These are phyloP conservation scores for Salix arbutifolia DNA, from an alignment of 345 rosid genomes.

Conservation along the genomic window DNA sequence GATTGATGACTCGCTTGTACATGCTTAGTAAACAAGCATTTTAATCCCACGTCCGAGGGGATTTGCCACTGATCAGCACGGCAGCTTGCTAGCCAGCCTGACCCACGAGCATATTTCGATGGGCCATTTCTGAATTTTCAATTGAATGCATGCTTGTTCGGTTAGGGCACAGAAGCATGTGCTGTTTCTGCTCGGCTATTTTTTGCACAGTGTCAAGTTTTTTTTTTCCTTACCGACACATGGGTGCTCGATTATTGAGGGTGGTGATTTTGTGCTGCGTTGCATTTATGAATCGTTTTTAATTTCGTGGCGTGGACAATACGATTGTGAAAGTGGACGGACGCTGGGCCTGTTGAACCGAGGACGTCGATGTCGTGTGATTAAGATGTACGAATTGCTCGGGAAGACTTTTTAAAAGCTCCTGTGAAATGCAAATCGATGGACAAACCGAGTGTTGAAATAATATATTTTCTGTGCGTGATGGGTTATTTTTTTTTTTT, in stretches of 20 bases:
- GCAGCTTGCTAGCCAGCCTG: neutral
- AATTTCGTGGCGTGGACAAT: neutral
- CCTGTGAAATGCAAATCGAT: neutral
- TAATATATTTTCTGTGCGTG: neutral
- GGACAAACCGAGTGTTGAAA: neutral
- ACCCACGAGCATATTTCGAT: neutral
- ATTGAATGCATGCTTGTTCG: conserved; percentile 19
- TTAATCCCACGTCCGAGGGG: conserved; percentile 8
- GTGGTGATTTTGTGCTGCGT: neutral
- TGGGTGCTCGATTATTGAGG: neutral
- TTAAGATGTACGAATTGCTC: neutral
- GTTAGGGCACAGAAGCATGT: conserved; percentile 37
- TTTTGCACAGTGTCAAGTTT: neutral
- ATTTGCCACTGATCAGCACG: conserved; percentile 17
- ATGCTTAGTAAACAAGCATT: neutral
- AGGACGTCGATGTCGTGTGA: neutral
- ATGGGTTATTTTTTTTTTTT: too few relatives aligned
- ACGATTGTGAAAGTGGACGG: neutral
- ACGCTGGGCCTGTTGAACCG: neutral
- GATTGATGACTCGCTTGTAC: neutral
- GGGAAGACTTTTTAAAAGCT: neutral
- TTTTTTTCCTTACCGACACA: conserved; percentile 26
- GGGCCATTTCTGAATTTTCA: neutral
- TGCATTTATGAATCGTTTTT: neutral
- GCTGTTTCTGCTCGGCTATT: neutral